Base-by-base conservation (phyloP, 2,329 filamentous ascomycete species). In the Apiospora hydei region DNA sequence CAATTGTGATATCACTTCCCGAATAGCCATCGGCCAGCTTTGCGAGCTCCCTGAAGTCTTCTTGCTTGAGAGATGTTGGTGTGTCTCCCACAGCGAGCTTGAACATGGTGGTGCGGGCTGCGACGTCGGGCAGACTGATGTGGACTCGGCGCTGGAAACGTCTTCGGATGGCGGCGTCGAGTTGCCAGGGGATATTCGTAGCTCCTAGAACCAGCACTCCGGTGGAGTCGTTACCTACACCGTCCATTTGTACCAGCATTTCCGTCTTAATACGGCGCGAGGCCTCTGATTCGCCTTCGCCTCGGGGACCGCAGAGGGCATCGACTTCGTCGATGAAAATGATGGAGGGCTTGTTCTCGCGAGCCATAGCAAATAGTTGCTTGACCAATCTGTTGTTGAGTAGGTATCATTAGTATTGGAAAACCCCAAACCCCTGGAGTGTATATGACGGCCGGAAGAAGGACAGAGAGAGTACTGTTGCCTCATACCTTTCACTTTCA, bases 271-370 rank as follows among this genome's bases (percentile, higher is more conserved):
- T 99, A 81, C 96, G 93, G 73, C 96, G 90, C 70, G 95, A 98
- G 1, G 97, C 96, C 86, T 99, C 96, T 1, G 95, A 98, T 85
- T 99, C 97, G 81, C 96, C 96, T 87, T 99, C 96, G 75, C 90
- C 90, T 77, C 96, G 91, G 11, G 96, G 95, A 0, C 96, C 96
- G 80, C 96, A 98, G 1, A 99, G 91, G 6, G 96, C 96, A 82
- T 99, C 96, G 75, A 98, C 95, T 83, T 98, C 96, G 82, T 98
- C 96, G 80, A 98, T 98, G 85, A 98, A 98, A 83, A 98, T 98
- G 81, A 99, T 98, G 1, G 95, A 96, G 0, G 96, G 96, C 78
- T 96, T 98, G 83, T 98, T 98, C 82, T 99, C 96, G 82, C 97
- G 92, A 0, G 96, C 96, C 94, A 99, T 98, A 77, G 93, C 94